Percentiles rank a stretch among this genome's conserved stretches.
Evolutionary conservation across 306 rosid genomes (phyloP).

Genomic region (Cyclanthera cordifolia): DNA sequence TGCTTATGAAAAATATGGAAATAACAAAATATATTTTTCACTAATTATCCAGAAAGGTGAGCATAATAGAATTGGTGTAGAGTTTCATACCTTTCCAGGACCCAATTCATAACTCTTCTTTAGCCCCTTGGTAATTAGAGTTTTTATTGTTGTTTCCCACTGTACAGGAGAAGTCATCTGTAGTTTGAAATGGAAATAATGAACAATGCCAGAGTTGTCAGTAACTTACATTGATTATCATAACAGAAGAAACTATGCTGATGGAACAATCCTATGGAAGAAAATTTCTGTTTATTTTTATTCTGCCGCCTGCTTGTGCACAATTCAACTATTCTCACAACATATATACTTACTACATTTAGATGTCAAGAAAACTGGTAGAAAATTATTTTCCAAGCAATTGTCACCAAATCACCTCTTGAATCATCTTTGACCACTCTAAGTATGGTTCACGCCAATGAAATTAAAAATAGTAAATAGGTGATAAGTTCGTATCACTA

Average conservation of each 20-base stretch:
- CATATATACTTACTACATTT: too few species aligned
- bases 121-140: constrained; percentile 66
- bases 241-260: neutral
- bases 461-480: too few species aligned
- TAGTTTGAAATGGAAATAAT: constrained; percentile 1
- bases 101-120: constrained; percentile 86
- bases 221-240: neutral
- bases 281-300: too few species aligned
- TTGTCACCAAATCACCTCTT: too few species aligned
- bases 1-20: neutral
- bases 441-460: too few species aligned
- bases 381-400: too few species aligned
- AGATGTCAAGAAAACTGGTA: too few species aligned
- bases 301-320: too few species aligned
- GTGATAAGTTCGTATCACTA: too few species aligned
- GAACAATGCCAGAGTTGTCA: constrained; percentile 6
- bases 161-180: constrained; percentile 98
- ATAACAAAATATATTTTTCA: neutral
- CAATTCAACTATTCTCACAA: too few species aligned
- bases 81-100: constrained; percentile 75
- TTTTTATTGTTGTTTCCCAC: constrained; percentile 93
- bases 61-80: neutral
- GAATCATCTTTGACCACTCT: too few species aligned
- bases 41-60: neutral
- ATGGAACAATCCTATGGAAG: too few species aligned